Evolutionary conservation across 257 asterid species (phyloP), one percentile per base, ranked within the genome.

Genomic region (Scutellaria minor): DNA sequence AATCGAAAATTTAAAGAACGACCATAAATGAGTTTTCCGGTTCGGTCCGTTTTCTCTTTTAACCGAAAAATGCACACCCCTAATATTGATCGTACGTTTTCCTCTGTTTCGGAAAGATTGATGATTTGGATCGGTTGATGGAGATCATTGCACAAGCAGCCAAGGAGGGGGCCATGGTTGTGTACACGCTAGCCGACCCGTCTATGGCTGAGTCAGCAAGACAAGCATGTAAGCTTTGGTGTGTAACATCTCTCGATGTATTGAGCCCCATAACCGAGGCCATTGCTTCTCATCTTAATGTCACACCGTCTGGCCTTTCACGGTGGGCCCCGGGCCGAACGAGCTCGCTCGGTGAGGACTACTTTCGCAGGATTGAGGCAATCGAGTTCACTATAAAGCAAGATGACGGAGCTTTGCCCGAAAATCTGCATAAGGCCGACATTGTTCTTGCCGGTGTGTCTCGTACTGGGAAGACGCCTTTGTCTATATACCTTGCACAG

Each of bases 341-440:
- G 46, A 56, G 15, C 73, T 46, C 96, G n/a, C 90, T 94, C 1
- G 82, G 87, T 5, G 97, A 88, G 70, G 98, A 89, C 0, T 94
- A 94, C 83, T 94, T 94, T 66, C 72, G 64, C 6, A 83, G 98
- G 73, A 88, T 94, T 15, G 98, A 94, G 82, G 98, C 98, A 14
- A 74, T 94, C 31, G 98, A 94, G 81, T 94, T 94, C 78, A 94
- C 98, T 45, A 91, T 94, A 44, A 94, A 94, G 89, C 98, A 94
- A 67, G 98, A 94, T 27, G 98, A 94, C 73, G 98, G 97, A 4
- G 96, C 98, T 15, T 73, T 91, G 71, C 98, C 98, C 0, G 68
- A 80, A 47, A 91, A 94, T 64, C 82, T 94, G 65, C 88, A 73
- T 15, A 86, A 78, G 77, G 96, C 98, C 0, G 97, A 94, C 42